These are phyloP conservation scores for Verticillium zaregamsianum DNA, from an alignment of 2,329 filamentous ascomycete species.

Conservation along the genomic window DNA sequence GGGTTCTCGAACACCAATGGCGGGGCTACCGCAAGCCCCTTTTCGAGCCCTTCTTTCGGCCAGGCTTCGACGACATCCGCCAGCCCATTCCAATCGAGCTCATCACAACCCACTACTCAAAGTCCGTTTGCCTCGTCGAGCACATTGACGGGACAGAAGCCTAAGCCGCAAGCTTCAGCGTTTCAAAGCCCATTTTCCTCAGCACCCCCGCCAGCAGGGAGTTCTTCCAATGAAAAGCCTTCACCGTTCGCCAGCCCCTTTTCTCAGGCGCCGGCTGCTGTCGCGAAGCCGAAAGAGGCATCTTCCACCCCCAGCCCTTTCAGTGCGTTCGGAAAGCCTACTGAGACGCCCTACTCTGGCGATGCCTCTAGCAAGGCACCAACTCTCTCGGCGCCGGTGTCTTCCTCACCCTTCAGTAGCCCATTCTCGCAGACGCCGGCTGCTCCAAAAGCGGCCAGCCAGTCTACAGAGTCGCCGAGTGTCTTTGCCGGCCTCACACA, in stretches of 20 bases:
- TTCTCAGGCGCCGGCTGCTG: neutral
- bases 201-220: neutral
- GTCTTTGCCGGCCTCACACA: neutral
- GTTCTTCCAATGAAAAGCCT: neutral
- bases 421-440: neutral
- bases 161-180: neutral
- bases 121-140: neutral
- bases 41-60: neutral
- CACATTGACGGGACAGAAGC: neutral
- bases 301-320: neutral
- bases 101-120: neutral
- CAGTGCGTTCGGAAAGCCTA: neutral
- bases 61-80: neutral
- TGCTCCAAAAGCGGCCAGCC: neutral
- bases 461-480: neutral
- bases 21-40: neutral
- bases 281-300: no score
- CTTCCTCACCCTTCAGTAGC: neutral
- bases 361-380: neutral
- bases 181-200: neutral
- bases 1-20: neutral
- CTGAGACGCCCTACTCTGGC: neutral
- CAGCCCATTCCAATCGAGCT: neutral
- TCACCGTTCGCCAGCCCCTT: neutral
- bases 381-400: neutral